Percentiles rank a stretch among this genome's conserved stretches.
Evolutionary conservation across 257 asterid species (phyloP).

Genomic region (Rauvolfia tetraphylla): DNA sequence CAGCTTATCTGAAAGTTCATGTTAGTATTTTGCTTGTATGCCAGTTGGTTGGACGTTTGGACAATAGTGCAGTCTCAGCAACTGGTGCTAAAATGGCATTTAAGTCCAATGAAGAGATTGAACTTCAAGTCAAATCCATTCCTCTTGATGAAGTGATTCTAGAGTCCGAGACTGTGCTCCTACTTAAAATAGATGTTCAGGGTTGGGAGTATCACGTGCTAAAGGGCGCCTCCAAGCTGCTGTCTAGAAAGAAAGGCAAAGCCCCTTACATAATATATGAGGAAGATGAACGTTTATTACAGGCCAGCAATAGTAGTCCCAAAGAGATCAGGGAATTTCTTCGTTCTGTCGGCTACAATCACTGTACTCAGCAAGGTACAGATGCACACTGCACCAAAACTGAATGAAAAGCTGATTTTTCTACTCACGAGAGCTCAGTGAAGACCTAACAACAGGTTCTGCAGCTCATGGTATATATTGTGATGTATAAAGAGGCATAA

Average conservation of each 20-base stretch:
- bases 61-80: conserved; percentile 95
- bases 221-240: conserved; percentile 74
- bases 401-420: conserved; percentile 30
- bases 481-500: conserved; percentile 2
- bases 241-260: conserved; percentile 77
- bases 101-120: conserved; percentile 87
- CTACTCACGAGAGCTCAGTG: not conserved
- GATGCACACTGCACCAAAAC: conserved; percentile 97
- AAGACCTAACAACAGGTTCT: not conserved
- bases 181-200: conserved; percentile 93
- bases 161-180: conserved; percentile 63
- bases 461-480: not conserved
- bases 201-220: conserved; percentile 99
- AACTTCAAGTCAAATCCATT: conserved; percentile 69
- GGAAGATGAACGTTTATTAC: conserved; percentile 87
- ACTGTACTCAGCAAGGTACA: conserved; percentile 73
- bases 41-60: conserved; percentile 95
- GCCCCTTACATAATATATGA: conserved; percentile 95
- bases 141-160: conserved; percentile 70
- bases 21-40: conserved; percentile 15
- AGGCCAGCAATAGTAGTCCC: conserved; percentile 91
- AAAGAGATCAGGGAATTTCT: conserved; percentile 76
- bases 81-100: conserved; percentile 92
- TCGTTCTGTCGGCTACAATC: conserved; percentile 56
- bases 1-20: not conserved